Evolutionary conservation across 139 green algal genomes (phyloP).

Genomic region (Chara braunii): DNA sequence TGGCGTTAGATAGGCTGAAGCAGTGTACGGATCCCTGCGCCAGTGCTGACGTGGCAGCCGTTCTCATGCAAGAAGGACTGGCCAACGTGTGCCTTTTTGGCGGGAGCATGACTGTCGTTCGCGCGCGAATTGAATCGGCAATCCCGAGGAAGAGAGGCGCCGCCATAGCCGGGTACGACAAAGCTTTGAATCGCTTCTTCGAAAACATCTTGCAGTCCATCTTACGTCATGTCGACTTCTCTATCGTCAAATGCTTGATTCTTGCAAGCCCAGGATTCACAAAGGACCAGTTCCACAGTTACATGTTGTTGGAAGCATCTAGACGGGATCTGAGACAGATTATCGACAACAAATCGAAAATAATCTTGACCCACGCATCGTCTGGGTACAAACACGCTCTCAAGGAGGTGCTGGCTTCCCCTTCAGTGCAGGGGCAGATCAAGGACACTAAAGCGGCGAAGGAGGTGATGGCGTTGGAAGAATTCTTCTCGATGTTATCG

Average conservation of each 20-base stretch:
- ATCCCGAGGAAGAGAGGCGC: conserved; percentile 83
- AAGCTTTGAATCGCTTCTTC: conserved; percentile 69
- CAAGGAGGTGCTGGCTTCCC: conserved; percentile 63
- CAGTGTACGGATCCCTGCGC: conserved; percentile 50
- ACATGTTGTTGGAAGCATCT: conserved; percentile 61
- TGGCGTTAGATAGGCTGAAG: conserved; percentile 64
- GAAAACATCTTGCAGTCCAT: conserved; percentile 55
- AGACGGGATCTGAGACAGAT: conserved; percentile 53
- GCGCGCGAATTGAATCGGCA: conserved; percentile 72
- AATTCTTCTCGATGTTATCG: conserved; percentile 80
- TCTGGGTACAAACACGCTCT: conserved; percentile 83
- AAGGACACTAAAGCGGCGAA: conserved; percentile 79
- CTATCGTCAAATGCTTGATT: conserved; percentile 80
- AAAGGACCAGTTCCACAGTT: conserved; percentile 76
- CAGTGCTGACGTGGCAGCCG: conserved; percentile 78
- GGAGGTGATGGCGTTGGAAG: conserved; percentile 59
- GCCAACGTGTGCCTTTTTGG: conserved; percentile 84
- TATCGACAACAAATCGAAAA: conserved; percentile 67
- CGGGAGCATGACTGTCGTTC: conserved; percentile 58
- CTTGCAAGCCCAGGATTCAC: conserved; percentile 90
- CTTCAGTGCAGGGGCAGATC: conserved; percentile 43
- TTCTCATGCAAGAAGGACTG: conserved; percentile 88
- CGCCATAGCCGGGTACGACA: conserved; percentile 77
- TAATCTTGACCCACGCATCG: conserved; percentile 64
- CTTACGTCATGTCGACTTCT: conserved; percentile 76